Evolutionary conservation across 2,329 filamentous ascomycete species (phyloP).

Genomic region (Penicillium sp.): DNA sequence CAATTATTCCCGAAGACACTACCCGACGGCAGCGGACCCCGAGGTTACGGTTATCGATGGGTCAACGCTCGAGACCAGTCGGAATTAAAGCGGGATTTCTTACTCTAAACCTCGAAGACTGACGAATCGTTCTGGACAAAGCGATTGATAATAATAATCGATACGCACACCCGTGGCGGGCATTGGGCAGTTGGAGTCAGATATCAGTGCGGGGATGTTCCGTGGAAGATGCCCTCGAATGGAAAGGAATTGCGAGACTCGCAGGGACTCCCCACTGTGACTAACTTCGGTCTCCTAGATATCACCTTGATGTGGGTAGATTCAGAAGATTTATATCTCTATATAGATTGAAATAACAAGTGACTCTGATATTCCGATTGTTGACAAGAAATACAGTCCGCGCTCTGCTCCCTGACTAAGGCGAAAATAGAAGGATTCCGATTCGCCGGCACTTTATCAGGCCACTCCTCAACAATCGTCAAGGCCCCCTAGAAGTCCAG

Average conservation of each 20-base stretch:
- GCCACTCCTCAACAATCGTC: constrained; percentile 19
- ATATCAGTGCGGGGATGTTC: constrained; percentile 14
- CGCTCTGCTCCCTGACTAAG: constrained; percentile 25
- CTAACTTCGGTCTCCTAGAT: neutral
- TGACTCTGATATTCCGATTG: neutral
- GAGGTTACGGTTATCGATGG: constrained; percentile 31
- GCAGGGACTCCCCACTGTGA: no score
- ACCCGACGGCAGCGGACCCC: constrained; percentile 28
- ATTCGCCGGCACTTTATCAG: constrained; percentile 29
- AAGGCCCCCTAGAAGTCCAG: neutral
- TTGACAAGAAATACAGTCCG: neutral
- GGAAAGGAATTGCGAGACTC: constrained; percentile 6
- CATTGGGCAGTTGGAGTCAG: neutral
- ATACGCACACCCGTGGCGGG: neutral
- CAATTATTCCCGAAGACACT: constrained; percentile 28
- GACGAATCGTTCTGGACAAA: neutral
- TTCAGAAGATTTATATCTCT: neutral
- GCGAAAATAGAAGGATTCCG: constrained; percentile 33
- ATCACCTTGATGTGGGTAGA: neutral
- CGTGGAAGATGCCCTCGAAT: neutral
- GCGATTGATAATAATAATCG: neutral
- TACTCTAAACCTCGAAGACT: neutral
- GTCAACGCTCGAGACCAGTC: neutral
- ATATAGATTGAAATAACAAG: neutral
- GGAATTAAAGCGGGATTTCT: constrained; percentile 16